Evolutionary conservation across 2,329 filamentous ascomycete genomes (phyloP), one percentile per base, ranked within the genome.

Genomic region (Ophiostoma sp.): DNA sequence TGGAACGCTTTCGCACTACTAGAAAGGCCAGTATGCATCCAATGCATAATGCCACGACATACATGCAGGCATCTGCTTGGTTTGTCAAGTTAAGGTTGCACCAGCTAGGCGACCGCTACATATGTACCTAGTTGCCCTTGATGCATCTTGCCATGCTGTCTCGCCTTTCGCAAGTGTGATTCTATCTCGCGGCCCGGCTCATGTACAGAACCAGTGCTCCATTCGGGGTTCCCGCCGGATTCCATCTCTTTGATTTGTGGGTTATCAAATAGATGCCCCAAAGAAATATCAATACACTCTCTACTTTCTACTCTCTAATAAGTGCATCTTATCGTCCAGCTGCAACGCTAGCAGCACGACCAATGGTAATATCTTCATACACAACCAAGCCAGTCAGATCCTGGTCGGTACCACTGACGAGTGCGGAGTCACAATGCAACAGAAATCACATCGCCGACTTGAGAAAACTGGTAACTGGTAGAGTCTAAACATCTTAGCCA

Each of bases 31-130:
- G 48, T 20, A 20, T 52, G 17, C 48, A 52, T 52, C 17, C 20
- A 15, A 23, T 64, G 60, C 27, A 33, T 36, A 6, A 17, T 64
- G 60, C 27, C 60, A 64, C 60, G 60, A 64, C 60, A 64, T n/a
- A 35, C 60, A 8, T 64, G 60, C 10, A 64, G 60, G 5, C 13
- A 64, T 31, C 27, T 27, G 13, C n/a, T 64, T 27, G 27, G 60
- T 31, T 27, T 27, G 31, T 64, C 5, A 13, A 31, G 60, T 36
- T 35, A 35, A 36, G 60, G 52, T 64, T 64, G 27, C 60, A 64
- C 23, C 54, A 23, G n/a, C n/a, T 33, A 60, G 23, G 48, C 17
- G n/a, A 52, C 48, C 48, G 52, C 8, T 4, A 57, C 27, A 31
- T 31, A 31, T 31, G 27, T 31, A 3, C 52, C 52, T 27, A 31